Evolutionary conservation across 1,139 yeast species (phyloP), one percentile per base, ranked within the genome.

Genomic region (Eremothecium cymbalariae): DNA sequence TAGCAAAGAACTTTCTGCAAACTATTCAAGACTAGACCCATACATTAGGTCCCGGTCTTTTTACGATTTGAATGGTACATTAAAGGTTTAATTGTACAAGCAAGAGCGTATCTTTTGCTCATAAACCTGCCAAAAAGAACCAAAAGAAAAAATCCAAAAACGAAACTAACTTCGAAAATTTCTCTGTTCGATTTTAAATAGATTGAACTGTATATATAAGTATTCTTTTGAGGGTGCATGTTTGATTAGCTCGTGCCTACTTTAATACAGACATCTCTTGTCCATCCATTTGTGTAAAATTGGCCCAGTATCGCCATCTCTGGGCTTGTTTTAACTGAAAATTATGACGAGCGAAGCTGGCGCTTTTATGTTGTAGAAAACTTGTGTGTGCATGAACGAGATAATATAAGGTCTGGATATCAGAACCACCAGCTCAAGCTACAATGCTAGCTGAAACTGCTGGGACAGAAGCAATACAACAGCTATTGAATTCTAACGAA

Each of bases 1-100:
- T 16, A 74, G 79, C 32, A 59, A 58, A 24, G 60, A 69, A 42
- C 52, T 83, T 29, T 62, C 71, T 12, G 57, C 62, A 19, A 78
- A 80, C 52, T 85, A 78, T 58, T 64, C 68, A 53, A 54, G 59
- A 28, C 56, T 79, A 37, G 95, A 85, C 52, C 85, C 88, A 1
- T 82, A 77, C 48, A 57, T 81, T 28, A 73, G 95, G 51, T 72
- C 80, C 22, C 72, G 81, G 48, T 70, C 81, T 17, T 58, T 71
- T 21, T 79, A 70, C 52, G 95, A 85, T 55, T 68, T 85, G 44
- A 62, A 60, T 39, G 80, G 79, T 1, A 46, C 56, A 23, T 53
- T 65, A 30, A 51, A 57, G 40, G 39, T 53, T 14, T 53, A 48
- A 31, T 16, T n/a, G 13, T n/a, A 16, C 6, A 12, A 6, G 8